phyloP scores from a whole-genome alignment of 202 grass and related monocot species.

The Musa balbisiana region DNA sequence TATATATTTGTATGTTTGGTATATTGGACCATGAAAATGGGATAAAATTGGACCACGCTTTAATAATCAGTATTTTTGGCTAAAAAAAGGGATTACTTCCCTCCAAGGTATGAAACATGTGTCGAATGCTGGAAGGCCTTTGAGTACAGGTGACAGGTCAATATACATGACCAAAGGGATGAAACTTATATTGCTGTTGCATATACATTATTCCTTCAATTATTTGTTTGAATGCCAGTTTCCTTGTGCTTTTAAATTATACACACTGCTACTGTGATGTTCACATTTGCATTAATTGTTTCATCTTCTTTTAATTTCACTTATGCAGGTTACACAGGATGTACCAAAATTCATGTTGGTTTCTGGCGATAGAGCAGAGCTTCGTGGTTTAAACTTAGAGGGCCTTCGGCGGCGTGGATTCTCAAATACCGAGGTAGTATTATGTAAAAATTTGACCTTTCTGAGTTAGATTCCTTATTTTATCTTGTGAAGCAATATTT shows the following conservation, averaged over 20 bases:
- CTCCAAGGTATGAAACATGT: no score
- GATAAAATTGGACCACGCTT: no score
- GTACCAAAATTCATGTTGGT: constrained; percentile 94
- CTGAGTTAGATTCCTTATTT: background rate
- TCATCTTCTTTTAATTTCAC: constrained; percentile 15
- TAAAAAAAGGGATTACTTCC: no score
- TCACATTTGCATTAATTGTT: background rate
- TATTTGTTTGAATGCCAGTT: background rate
- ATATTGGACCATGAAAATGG: no score
- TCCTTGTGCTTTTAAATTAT: background rate
- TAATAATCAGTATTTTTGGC: no score
- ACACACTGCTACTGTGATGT: constrained; percentile 1
- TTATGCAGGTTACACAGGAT: constrained; percentile 72
- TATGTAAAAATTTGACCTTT: constrained; percentile 2
- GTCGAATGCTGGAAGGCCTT: no score
- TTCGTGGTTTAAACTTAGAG: constrained; percentile 81
- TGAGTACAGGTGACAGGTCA: no score
- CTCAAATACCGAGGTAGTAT: constrained; percentile 50
- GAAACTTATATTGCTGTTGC: no score
- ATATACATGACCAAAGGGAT: no score
- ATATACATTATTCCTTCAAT: no score
- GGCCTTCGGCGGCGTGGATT: constrained; percentile 73
- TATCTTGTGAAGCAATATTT: background rate
- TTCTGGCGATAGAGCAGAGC: constrained; percentile 77
- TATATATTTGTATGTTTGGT: no score